These are phyloP conservation scores for Venturiaceae sp. DNA, from an alignment of 2,329 filamentous ascomycete genomes.

Conservation along the genomic window DNA sequence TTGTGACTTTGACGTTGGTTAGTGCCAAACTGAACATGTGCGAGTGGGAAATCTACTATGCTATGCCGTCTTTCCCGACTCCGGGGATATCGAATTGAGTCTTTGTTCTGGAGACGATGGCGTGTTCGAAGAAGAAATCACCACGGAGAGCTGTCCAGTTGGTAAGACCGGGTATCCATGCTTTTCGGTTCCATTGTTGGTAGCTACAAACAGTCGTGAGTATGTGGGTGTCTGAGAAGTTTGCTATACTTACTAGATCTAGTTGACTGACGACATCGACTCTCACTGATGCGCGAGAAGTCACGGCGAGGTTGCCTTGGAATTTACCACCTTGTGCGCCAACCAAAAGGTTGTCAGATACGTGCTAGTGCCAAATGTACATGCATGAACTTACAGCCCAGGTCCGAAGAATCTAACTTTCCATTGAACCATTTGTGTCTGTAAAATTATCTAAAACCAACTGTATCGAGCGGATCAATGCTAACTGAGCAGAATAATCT, in stretches of 20 bases:
- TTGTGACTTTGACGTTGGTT: background rate
- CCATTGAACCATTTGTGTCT: background rate
- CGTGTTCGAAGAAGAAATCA: conserved; percentile 3
- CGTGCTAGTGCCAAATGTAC: no score
- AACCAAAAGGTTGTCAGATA: background rate
- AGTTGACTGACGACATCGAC: background rate
- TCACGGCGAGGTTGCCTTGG: background rate
- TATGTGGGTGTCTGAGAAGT: background rate
- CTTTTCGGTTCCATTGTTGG: background rate
- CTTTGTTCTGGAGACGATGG: conserved; percentile 6
- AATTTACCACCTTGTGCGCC: background rate
- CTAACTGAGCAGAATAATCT: background rate
- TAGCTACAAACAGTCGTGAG: background rate
- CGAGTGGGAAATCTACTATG: background rate
- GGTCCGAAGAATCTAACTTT: background rate
- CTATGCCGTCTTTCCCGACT: background rate
- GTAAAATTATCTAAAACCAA: background rate
- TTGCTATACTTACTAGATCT: background rate
- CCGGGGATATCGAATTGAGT: background rate
- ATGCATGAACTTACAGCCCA: background rate
- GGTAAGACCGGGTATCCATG: background rate
- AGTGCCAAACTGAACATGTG: background rate
- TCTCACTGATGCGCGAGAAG: background rate
- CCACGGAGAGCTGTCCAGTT: background rate
- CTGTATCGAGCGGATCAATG: background rate